Base-by-base conservation (phyloP, 2,329 filamentous ascomycete species). In the Colletotrichum sp. region DNA sequence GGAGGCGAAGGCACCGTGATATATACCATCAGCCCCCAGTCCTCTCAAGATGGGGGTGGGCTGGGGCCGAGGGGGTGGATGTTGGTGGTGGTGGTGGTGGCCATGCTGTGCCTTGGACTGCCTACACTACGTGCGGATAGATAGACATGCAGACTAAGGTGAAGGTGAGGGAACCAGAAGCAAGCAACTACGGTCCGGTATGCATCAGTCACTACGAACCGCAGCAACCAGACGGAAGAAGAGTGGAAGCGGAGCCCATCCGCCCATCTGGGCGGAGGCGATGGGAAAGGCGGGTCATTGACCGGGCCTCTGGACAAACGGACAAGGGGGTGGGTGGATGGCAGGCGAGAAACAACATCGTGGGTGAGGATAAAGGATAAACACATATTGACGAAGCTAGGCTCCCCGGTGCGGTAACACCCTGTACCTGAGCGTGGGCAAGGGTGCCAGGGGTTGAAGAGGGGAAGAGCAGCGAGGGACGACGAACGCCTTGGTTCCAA, bases 351-450 rank as follows among this genome's bases (percentile, higher is more conserved):
- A 39, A 32, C 21, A 64, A 52, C 69, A 68, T 72, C 63, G 57
- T 30, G 62, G 26, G 63, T 24, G 63, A 67, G 13, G 52, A 49
- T 60, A 66, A 60, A 60, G 39, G 39, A 49, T 49, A 49, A 49
- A 49, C 26, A 67, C 57, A 57, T 24, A 72, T 57, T 57, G 36
- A 49, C 18, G 18, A 49, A 62, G 44, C 72, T 62, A 71, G 72
- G 62, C 68, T 67, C 72, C 73, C 69, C 69, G 71, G 75, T 62
- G 34, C 39, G 39, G 57, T 68, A 55, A 59, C 67, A 68, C 68
- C 72, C 72, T 65, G 72, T 77, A 74, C 76, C 74, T 76, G 74
- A 77, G 71, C 36, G 64, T 68, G 76, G 68, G 70, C 73, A 77
- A 52, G 75, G 63, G 72, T 64, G 59, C 32, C 60, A 63, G 15